These are phyloP conservation scores for Articulospora tetracladia DNA, from an alignment of 495 filamentous ascomycete genomes.

Conservation along the genomic window DNA sequence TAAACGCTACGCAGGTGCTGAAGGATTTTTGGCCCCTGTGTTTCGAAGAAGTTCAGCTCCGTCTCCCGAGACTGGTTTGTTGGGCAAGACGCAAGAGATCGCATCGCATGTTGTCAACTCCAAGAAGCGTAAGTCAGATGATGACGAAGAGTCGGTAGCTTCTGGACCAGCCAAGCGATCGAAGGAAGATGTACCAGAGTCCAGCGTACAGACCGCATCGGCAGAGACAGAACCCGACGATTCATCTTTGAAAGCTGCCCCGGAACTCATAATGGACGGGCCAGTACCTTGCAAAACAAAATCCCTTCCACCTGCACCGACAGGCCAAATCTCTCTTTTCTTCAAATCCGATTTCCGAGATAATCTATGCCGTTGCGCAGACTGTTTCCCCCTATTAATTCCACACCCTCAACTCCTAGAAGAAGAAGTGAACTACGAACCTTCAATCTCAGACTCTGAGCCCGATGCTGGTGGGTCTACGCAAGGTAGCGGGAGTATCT, in stretches of 20 bases:
- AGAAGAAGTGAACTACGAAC: slow-evolving; percentile 90
- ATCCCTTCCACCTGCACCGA: slow-evolving; percentile 48
- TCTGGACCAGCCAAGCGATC: slow-evolving; percentile 52
- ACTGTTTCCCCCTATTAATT: slow-evolving; percentile 70
- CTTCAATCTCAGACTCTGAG: slow-evolving; percentile 60
- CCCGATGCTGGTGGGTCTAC: slow-evolving; percentile 41
- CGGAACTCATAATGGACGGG: not conserved
- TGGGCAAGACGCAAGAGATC: slow-evolving; percentile 12
- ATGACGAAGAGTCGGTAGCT: slow-evolving; percentile 45
- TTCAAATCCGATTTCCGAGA: slow-evolving; percentile 70
- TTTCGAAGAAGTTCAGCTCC: slow-evolving; percentile 29
- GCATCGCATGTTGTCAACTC: slow-evolving; percentile 23
- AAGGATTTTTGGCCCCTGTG: slow-evolving; percentile 77
- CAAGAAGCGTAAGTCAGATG: slow-evolving; percentile 78
- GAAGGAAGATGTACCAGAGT: slow-evolving; percentile 38
- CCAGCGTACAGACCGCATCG: slow-evolving; percentile 1
- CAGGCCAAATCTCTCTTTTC: slow-evolving; percentile 71
- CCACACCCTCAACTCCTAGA: slow-evolving; percentile 78
- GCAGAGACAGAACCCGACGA: not conserved
- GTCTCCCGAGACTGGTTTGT: slow-evolving; percentile 13
- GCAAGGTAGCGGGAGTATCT: slow-evolving; percentile 66
- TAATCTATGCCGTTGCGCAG: slow-evolving; percentile 69
- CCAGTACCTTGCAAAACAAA: slow-evolving; percentile 18
- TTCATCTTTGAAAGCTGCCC: not conserved
- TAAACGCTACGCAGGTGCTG: slow-evolving; percentile 78